Percentiles rank a stretch among this genome's conserved stretches.
These are phyloP conservation scores for Podospora sp. DNA, from an alignment of 495 filamentous ascomycete genomes.

Conservation along the genomic window DNA sequence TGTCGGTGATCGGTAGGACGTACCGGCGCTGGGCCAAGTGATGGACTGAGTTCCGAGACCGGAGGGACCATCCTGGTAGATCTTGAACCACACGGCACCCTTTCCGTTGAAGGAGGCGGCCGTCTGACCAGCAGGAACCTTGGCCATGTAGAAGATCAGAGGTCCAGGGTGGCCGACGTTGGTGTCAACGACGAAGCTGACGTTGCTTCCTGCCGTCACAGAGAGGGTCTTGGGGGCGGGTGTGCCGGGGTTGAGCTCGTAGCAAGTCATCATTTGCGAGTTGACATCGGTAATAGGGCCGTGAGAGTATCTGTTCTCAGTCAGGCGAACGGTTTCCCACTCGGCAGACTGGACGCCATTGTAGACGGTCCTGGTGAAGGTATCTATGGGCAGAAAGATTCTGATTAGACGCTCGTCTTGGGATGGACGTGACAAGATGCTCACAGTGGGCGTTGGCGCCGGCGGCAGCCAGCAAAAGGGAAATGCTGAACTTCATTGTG, in stretches of 20 bases:
- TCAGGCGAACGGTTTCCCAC: constrained; percentile 50
- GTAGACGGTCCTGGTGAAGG: constrained; percentile 29
- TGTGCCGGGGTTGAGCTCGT: constrained; percentile 30
- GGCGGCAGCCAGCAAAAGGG: neutral
- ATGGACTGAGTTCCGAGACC: constrained; percentile 38
- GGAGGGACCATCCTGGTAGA: constrained; percentile 50
- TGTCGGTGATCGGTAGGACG: neutral
- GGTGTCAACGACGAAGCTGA: constrained; percentile 32
- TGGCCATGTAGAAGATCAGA: constrained; percentile 51
- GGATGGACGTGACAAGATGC: neutral
- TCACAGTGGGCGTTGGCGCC: neutral
- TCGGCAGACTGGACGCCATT: constrained; percentile 43
- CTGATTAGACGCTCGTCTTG: neutral
- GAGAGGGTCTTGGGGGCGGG: constrained; percentile 38
- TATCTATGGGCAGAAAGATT: constrained; percentile 12
- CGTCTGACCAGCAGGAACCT: constrained; percentile 50
- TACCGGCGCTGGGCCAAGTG: constrained; percentile 50
- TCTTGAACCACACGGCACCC: constrained; percentile 57
- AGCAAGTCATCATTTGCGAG: constrained; percentile 49
- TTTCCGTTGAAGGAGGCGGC: constrained; percentile 52
- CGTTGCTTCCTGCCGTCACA: constrained; percentile 17
- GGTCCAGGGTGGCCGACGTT: constrained; percentile 41
- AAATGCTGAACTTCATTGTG: neutral
- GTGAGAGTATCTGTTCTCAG: constrained; percentile 46
- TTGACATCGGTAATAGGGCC: constrained; percentile 43